These are phyloP conservation scores for Eucalyptus sp. DNA, from an alignment of 345 rosid genomes.

Conservation along the genomic window DNA sequence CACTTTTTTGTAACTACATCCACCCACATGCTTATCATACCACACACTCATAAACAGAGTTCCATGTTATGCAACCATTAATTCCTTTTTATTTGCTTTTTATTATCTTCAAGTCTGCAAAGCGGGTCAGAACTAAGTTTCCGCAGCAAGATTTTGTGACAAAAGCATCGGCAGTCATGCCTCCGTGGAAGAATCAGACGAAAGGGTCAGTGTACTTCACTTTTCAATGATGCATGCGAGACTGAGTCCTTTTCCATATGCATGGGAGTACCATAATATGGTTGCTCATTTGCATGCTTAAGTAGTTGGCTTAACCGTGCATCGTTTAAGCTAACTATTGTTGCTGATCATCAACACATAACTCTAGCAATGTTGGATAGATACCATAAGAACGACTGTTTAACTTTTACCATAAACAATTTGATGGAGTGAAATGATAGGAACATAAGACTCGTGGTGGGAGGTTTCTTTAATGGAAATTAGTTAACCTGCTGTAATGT, in stretches of 20 bases:
- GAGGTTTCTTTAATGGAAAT: neutral
- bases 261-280: neutral
- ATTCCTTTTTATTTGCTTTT: neutral
- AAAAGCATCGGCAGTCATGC: constrained; percentile 25
- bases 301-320: neutral
- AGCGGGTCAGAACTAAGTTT: constrained; percentile 18
- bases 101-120: constrained; percentile 30
- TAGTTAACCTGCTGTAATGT: neutral
- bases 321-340: neutral
- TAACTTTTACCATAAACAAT: neutral
- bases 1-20: neutral
- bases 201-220: constrained; percentile 34
- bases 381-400: neutral
- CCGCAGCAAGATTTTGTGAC: constrained; percentile 21
- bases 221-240: neutral
- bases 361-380: neutral
- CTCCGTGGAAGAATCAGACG: constrained; percentile 12
- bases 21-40: neutral
- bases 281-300: neutral
- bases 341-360: neutral
- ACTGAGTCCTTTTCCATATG: neutral
- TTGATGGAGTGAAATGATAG: neutral
- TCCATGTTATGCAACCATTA: neutral
- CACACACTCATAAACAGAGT: neutral
- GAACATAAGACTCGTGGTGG: neutral